These are phyloP conservation scores for Candida mattraensis DNA, from an alignment of 805 yeast genomes.

Conservation along the genomic window DNA sequence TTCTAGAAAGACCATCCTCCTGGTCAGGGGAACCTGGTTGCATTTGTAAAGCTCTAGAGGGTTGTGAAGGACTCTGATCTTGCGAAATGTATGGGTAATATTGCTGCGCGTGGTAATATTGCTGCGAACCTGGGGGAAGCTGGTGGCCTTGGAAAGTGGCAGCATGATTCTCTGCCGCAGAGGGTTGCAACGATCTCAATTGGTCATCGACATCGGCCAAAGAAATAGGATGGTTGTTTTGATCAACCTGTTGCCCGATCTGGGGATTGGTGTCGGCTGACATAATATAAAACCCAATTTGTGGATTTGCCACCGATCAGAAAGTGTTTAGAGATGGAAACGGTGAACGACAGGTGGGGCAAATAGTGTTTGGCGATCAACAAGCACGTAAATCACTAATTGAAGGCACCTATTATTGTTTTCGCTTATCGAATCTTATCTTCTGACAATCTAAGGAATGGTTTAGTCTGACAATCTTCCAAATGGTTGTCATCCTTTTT, in stretches of 20 bases:
- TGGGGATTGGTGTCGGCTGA: constrained; percentile 14
- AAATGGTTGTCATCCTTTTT: constrained; percentile 10
- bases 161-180: constrained; percentile 4
- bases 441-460: too few relatives aligned
- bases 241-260: constrained; percentile 9
- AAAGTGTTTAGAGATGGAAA: too few relatives aligned
- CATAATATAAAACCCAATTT: too few relatives aligned
- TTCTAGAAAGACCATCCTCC: constrained; percentile 5
- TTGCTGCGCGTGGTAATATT: constrained; percentile 20
- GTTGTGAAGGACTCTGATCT: constrained; percentile 14
- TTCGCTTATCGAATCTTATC: too few relatives aligned
- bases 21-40: constrained; percentile 6
- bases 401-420: too few relatives aligned
- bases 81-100: constrained; percentile 20
- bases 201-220: constrained; percentile 28
- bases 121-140: constrained; percentile 15
- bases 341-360: too few relatives aligned
- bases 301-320: too few relatives aligned
- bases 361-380: too few relatives aligned
- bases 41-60: constrained; percentile 9
- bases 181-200: constrained; percentile 21
- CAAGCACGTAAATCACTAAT: background rate
- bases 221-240: constrained; percentile 15
- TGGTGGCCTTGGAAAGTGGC: constrained; percentile 8
- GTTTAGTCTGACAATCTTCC: constrained; percentile 17